Conservation (phyloP, 306 rosid genomes). For the Adenanthera pavonina region DNA sequence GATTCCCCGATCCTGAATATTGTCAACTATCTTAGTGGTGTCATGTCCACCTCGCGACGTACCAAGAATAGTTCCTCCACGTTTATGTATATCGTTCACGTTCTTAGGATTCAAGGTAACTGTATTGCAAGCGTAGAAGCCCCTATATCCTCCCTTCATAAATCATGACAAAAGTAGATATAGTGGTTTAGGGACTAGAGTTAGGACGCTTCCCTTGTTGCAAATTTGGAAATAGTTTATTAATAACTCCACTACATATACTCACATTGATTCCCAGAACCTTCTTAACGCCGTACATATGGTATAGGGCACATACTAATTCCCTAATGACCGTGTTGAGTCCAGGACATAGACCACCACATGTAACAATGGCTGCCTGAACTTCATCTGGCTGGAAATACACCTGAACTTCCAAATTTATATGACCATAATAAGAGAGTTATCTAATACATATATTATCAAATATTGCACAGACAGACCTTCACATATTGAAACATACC, state of each 20-base stretch:
- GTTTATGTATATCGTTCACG: slow-evolving; percentile 93
- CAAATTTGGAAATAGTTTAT: background rate
- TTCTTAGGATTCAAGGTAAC: slow-evolving; percentile 67
- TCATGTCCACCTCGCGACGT: slow-evolving; percentile 96
- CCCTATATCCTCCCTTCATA: slow-evolving; percentile 92
- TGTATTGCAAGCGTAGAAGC: slow-evolving; percentile 85
- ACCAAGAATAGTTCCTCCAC: slow-evolving; percentile 90
- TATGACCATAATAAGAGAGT: background rate
- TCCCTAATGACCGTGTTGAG: slow-evolving; percentile 98
- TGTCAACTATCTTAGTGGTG: slow-evolving; percentile 86
- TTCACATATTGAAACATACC: slow-evolving; percentile 44
- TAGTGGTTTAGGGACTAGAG: background rate
- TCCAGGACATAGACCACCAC: slow-evolving; percentile 99
- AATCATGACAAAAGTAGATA: background rate
- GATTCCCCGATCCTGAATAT: slow-evolving; percentile 91
- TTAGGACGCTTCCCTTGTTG: background rate
- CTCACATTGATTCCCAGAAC: slow-evolving; percentile 83
- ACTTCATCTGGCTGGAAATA: slow-evolving; percentile 86
- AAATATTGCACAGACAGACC: slow-evolving; percentile 1
- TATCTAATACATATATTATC: background rate
- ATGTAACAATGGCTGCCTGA: slow-evolving; percentile 89
- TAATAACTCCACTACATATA: background rate
- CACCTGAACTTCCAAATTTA: slow-evolving; percentile 56
- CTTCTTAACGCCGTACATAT: slow-evolving; percentile 89
- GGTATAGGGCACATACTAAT: slow-evolving; percentile 79